Conservation (phyloP, 2,329 filamentous ascomycete species). For the Ophiostoma perfectum region DNA sequence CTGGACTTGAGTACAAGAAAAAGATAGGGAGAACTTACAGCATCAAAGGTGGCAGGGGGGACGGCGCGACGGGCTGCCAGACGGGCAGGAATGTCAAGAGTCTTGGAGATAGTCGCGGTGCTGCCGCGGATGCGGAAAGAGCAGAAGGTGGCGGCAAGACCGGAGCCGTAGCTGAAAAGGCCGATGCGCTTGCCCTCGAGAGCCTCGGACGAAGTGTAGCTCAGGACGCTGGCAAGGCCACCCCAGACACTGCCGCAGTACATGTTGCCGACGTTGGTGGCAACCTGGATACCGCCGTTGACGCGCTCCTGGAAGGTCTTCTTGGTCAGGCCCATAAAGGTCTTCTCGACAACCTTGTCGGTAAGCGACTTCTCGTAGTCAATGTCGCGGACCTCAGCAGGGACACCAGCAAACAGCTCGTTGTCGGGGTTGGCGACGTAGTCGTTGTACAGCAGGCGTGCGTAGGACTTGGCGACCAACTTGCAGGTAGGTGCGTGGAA, state of each 20-base stretch:
- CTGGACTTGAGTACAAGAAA: conserved; percentile 21
- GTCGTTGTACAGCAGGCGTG: conserved; percentile 78
- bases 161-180: conserved; percentile 75
- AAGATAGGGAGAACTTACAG: conserved; percentile 45
- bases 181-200: conserved; percentile 68
- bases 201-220: conserved; percentile 55
- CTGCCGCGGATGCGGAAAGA: conserved; percentile 68
- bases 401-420: conserved; percentile 66
- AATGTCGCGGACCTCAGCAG: conserved; percentile 69
- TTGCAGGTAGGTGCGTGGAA: conserved; percentile 88
- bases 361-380: conserved; percentile 73
- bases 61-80: conserved; percentile 62
- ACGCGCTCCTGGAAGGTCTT: conserved; percentile 78
- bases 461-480: conserved; percentile 79
- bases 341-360: conserved; percentile 81
- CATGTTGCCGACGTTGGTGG: conserved; percentile 69
- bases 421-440: conserved; percentile 65
- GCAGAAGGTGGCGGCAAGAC: conserved; percentile 66
- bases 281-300: conserved; percentile 65
- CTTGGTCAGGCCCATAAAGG: conserved; percentile 78
- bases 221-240: conserved; percentile 66
- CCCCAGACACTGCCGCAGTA: conserved; percentile 69
- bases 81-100: conserved; percentile 63
- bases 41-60: conserved; percentile 66
- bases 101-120: conserved; percentile 61